Conservation (phyloP, 345 rosid species). For the Garcia nutans region DNA sequence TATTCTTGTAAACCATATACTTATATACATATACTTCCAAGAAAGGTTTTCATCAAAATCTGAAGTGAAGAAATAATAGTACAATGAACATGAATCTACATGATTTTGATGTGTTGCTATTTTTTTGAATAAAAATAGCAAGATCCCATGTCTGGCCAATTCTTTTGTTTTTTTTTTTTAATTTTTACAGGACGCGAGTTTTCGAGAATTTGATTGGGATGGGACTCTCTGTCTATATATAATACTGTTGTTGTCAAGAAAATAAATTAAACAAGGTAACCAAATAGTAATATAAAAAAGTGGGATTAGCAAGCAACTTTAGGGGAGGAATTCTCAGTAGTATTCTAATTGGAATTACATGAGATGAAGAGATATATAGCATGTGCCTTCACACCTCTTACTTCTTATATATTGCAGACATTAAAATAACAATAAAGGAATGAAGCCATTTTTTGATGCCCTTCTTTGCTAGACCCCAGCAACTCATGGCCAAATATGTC, state of each 20-base stretch:
- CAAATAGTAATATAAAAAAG: not conserved
- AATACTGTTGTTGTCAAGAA: not conserved
- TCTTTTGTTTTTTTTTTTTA: no score
- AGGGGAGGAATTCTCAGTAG: not conserved
- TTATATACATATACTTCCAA: no score
- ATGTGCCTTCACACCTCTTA: conserved; percentile 22
- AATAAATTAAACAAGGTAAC: not conserved
- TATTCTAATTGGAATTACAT: conserved; percentile 26
- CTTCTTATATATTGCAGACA: conserved; percentile 30
- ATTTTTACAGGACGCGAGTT: not conserved
- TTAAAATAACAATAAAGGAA: conserved; percentile 39
- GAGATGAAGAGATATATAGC: conserved; percentile 17
- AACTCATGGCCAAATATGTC: conserved; percentile 38
- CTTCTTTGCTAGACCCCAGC: conserved; percentile 32
- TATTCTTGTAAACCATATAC: no score
- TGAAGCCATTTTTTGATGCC: conserved; percentile 39
- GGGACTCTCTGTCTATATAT: not conserved
- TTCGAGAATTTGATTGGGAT: not conserved
- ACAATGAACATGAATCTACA: not conserved
- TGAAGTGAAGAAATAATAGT: not conserved
- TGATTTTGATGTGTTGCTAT: not conserved
- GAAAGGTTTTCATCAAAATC: no score
- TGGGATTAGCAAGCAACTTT: not conserved
- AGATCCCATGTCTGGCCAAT: not conserved
- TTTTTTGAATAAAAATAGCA: not conserved